These are phyloP conservation scores for Vitis amurensis DNA, from an alignment of 164 flowering plant species.

Conservation along the genomic window DNA sequence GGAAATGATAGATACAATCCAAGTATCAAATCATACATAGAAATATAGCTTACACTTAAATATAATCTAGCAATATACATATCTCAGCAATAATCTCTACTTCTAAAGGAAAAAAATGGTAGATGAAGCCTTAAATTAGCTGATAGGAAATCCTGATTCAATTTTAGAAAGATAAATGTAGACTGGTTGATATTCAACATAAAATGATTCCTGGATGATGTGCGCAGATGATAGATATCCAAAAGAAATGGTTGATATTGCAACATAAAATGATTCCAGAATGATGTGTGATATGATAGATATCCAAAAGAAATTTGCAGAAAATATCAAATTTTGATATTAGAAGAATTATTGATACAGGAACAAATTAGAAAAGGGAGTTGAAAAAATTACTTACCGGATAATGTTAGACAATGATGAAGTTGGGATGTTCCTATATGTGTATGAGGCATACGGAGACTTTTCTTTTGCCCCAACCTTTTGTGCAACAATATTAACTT, in stretches of 20 bases:
- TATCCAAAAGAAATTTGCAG: background rate
- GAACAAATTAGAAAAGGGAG: background rate
- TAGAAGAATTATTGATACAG: background rate
- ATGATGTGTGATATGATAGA: background rate
- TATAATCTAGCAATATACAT: too few relatives aligned
- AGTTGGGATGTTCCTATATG: conserved; percentile 21
- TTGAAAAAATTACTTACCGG: conserved; percentile 16
- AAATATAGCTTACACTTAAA: too few relatives aligned
- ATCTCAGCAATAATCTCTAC: too few relatives aligned
- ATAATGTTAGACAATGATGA: conserved; percentile 25
- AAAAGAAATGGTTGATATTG: background rate
- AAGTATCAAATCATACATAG: too few relatives aligned
- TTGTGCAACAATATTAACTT: conserved; percentile 29
- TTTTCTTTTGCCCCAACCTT: conserved; percentile 28
- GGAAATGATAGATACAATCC: too few relatives aligned
- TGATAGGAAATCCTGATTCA: too few relatives aligned
- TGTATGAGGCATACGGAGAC: conserved; percentile 23
- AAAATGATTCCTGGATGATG: background rate
- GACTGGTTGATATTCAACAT: background rate
- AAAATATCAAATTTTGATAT: background rate
- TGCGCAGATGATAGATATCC: background rate
- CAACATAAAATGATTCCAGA: background rate
- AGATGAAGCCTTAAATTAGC: too few relatives aligned
- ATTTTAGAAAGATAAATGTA: too few relatives aligned
- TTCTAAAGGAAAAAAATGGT: too few relatives aligned